Evolutionary conservation across 805 yeast genomes (phyloP).

Genomic region (Dipodascus albidus): DNA sequence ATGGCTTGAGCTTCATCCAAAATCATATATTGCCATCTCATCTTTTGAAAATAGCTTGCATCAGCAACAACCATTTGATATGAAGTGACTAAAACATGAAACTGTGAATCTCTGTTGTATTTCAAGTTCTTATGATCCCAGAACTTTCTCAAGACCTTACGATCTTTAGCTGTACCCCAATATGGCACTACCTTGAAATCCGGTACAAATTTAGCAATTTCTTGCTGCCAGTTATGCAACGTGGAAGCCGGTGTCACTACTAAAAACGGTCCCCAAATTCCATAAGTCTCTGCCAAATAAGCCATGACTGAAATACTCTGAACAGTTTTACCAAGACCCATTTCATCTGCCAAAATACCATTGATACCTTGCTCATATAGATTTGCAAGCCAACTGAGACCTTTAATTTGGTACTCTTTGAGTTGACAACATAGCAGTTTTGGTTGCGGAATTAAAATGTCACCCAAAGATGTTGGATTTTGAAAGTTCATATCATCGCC

Average conservation of each 20-base stretch:
- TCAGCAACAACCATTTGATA: slow-evolving; percentile 97
- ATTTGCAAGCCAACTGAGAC: slow-evolving; percentile 94
- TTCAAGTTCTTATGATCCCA: slow-evolving; percentile 93
- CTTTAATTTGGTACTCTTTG: slow-evolving; percentile 94
- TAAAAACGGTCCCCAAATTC: slow-evolving; percentile 96
- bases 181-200: slow-evolving; percentile 92
- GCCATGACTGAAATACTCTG: slow-evolving; percentile 94
- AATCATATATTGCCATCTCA: slow-evolving; percentile 99
- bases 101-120: slow-evolving; percentile 83
- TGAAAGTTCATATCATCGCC: slow-evolving; percentile 93
- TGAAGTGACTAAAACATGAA: slow-evolving; percentile 91
- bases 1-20: slow-evolving; percentile 98
- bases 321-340: slow-evolving; percentile 97
- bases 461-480: slow-evolving; percentile 91
- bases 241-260: slow-evolving; percentile 98
- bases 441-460: slow-evolving; percentile 72
- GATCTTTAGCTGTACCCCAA: slow-evolving; percentile 95
- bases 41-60: slow-evolving; percentile 85
- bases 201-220: slow-evolving; percentile 85
- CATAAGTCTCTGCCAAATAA: slow-evolving; percentile 90
- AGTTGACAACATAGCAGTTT: slow-evolving; percentile 77
- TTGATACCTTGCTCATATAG: slow-evolving; percentile 96
- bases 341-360: slow-evolving; percentile 96
- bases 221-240: slow-evolving; percentile 98
- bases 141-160: slow-evolving; percentile 85